Evolutionary conservation across 75 land plant genomes (phyloP), one percentile per base, ranked within the genome.

Genomic region (Picea glauca): DNA sequence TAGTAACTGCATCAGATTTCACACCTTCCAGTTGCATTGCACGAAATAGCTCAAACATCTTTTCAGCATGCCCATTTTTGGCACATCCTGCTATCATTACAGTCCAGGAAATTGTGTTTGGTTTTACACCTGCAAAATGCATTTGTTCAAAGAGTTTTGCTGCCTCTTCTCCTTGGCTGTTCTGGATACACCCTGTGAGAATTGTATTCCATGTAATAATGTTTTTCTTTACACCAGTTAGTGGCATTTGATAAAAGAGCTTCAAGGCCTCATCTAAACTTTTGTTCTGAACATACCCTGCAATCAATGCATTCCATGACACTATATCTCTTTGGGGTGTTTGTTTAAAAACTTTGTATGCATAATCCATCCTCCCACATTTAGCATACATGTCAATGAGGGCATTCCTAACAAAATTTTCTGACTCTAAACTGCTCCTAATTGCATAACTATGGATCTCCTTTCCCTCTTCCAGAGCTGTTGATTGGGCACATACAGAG

Each of bases 301-400:
- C 78, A 43, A 90, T 85, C 78, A 90, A 81, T n/a, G 78, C 74
- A 82, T 85, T 90, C 92, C 92, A 90, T 35, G 90, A 78, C 5
- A 90, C 81, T 18, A 79, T 73, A 90, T 85, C 81, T 35, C 84
- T 82, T 5, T 12, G 17, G 62, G 72, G 72, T 76, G 83, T 80
- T 23, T 67, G 65, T 14, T 78, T 59, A 59, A 90, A 90, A 58
- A 90, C 65, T 13, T 62, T 26, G 18, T 84, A 61, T 57, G 90
- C 84, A 38, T 76, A 61, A 7, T 57, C 21, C 15, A 87, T 63
- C 12, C 61, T 75, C 14, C 86, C 81, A 76, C 88, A 84, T 64
- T 88, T 90, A 9, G 77, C 90, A 80, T 92, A 92, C 90, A 92
- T 85, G 67, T 90, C 90, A 23, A 90, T 81, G 5, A 86, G 83